These are phyloP conservation scores for Phytophthora quininea DNA, from an alignment of 352 stramenopile species.

Conservation along the genomic window DNA sequence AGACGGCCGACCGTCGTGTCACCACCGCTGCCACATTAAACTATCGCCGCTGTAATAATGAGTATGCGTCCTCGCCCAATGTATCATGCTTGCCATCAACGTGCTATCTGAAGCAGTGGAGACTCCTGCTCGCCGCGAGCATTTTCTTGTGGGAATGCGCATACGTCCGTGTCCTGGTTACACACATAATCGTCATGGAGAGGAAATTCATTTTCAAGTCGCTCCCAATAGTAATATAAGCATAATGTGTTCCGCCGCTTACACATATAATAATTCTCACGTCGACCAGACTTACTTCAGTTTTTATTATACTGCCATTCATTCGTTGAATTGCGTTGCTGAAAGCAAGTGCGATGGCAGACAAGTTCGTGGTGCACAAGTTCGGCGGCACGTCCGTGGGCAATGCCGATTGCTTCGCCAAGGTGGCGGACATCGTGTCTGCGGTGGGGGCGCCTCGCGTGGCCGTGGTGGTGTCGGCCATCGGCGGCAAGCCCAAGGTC, in stretches of 20 bases:
- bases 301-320: constrained; percentile 8
- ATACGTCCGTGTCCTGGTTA: neutral
- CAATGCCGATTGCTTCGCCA: constrained; percentile 91
- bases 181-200: neutral
- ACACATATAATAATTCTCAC: neutral
- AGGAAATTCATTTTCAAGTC: neutral
- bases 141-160: constrained; percentile 6
- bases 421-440: constrained; percentile 77
- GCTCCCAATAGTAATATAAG: neutral
- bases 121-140: neutral
- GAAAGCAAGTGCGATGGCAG: constrained; percentile 34
- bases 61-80: no score
- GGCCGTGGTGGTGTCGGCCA: constrained; percentile 93
- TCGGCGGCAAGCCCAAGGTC: constrained; percentile 96
- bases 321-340: constrained; percentile 26
- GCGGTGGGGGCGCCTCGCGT: constrained; percentile 51
- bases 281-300: neutral
- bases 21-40: constrained; percentile 1
- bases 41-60: no score
- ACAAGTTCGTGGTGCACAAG: constrained; percentile 95
- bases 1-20: constrained; percentile 21
- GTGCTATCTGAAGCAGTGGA: neutral
- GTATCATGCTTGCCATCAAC: neutral
- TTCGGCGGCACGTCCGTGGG: constrained; percentile 97
- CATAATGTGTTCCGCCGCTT: neutral